Base-by-base conservation (phyloP, 2,329 filamentous ascomycete species). In the Coleophoma eucalyptorum region DNA sequence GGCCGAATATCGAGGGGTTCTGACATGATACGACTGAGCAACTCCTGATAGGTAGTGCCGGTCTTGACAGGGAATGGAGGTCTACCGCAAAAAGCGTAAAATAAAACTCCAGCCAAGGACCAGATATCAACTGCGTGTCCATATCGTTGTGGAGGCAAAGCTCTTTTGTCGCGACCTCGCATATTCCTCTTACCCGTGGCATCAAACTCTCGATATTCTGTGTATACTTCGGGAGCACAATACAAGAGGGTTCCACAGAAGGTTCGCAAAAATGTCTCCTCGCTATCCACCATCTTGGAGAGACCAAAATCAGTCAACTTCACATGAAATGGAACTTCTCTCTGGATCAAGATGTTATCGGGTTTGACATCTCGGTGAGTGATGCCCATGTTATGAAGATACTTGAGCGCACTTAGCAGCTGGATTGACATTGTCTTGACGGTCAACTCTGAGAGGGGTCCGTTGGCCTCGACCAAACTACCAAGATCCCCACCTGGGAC, bases 341-440 rank as follows among this genome's bases (percentile, higher is more conserved):
- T 86, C 11, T 84, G 77, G 58, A 97, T 89, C 38, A 99, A 77
- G 54, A 99, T 97, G 63, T 99, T 99, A 74, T 99, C 94, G 0
- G 94, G 94, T 66, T 99, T 99, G 64, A 99, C 91, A 68, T 99
- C 94, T n/a, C 94, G 87, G 70, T 99, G 94, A 0, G 93, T 97
- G 60, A 99, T 97, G 64, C 87, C 90, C 61, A 88, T 86, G 48
- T 78, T 75, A 67, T 99, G 94, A 8, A 99, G 76, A 66, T 99
- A 97, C 31, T 83, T 84, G 48, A 99, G 73, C 2, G 93, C 93
- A 58, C 86, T 81, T 41, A 97, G 72, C 34, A 97, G 80, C 66
- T 96, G 90, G 18, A 72, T 67, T 1, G 91, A 82, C 67, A 97
- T 88, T 5, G 74, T 74, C 66, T 86, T 84, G n/a, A 84, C 86